phyloP scores from a whole-genome alignment of 2,329 filamentous ascomycete species.

The Fusarium brachygibbosum region DNA sequence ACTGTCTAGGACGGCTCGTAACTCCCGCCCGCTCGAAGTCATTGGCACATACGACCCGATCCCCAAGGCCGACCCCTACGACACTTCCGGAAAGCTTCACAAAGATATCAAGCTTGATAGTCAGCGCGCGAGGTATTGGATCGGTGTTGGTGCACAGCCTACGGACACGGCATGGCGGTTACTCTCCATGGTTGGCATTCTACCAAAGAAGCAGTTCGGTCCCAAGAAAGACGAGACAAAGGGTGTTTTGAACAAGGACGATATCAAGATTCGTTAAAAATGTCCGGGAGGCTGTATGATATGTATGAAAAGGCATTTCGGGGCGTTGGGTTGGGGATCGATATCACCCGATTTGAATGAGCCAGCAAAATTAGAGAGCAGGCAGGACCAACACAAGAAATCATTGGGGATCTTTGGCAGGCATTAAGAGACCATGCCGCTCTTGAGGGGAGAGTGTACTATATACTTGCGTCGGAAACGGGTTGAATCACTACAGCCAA shows the following conservation, averaged over 20 bases:
- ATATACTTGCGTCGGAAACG: conserved; percentile 15
- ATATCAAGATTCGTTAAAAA: conserved; percentile 52
- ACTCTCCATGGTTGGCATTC: conserved; percentile 77
- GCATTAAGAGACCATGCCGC: not conserved
- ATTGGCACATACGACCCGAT: conserved; percentile 82
- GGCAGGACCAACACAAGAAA: not conserved
- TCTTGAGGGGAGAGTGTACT: conserved; percentile 28
- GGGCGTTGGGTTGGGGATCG: conserved; percentile 47
- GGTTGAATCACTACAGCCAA: conserved; percentile 8
- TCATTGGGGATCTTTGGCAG: not conserved
- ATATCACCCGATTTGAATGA: conserved; percentile 20
- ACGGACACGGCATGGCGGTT: conserved; percentile 90
- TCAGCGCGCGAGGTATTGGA: conserved; percentile 89
- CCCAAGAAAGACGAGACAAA: conserved; percentile 48
- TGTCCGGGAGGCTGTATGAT: conserved; percentile 45
- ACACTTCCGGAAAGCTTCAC: conserved; percentile 75
- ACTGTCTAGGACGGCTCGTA: conserved; percentile 78
- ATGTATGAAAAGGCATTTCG: conserved; percentile 46
- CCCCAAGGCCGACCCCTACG: conserved; percentile 73
- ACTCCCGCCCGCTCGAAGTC: conserved; percentile 92
- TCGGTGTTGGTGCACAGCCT: conserved; percentile 96
- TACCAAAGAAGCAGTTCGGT: conserved; percentile 57
- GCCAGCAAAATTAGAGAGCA: conserved; percentile 12
- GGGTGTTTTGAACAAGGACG: conserved; percentile 45
- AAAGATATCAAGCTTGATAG: conserved; percentile 94